Base-by-base conservation (phyloP, 768 basidiomycete genomes). In the Tricholoma bakamatsutake region DNA sequence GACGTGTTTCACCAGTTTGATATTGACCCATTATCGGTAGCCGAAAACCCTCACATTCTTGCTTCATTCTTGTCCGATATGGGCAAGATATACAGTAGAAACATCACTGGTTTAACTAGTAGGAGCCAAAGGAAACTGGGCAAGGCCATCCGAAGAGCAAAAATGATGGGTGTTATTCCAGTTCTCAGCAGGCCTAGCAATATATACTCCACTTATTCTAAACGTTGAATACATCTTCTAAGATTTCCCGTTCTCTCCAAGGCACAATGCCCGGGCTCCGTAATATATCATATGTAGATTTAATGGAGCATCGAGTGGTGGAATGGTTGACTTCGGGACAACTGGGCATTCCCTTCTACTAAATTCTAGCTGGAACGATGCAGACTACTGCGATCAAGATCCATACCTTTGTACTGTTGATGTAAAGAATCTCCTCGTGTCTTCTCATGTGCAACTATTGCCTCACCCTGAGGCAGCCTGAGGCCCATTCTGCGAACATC, bases 121-220 rank as follows among this genome's bases (percentile, higher is more conserved):
- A 85, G 84, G 71, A 87, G 74, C 53, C 95, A 97, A 68, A 80
- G 91, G 43, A 77, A 77, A 57, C 62, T 97, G 4, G 88, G 83
- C 57, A 93, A 93, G 71, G 90, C 93, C 43, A 87, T 97, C 56
- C 84, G 89, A 45, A 76, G 95, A 57, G 89, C 95, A 56, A 90
- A 88, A 72, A 86, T 87, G 79, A 94, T 96, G 90, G 95, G 95
- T 39, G 66, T 92, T 55, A 81, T 96, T 52, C 88, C 92, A 8
- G 61, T 74, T 15, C 74, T 78, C 61, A 77, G 77, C 65, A 73
- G 61, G 35, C 24, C 57, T 3, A 43, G 17, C 4, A 28, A 7
- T 53, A 33, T 33, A 42, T 43, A 43, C 13, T 42, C 39, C 2
- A 31, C 10, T 12, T 9, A 42, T 43, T 30, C 28, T 18, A 53